phyloP scores from a whole-genome alignment of 208 protist genomes.

The Kentomonas sorsogonicus region DNA sequence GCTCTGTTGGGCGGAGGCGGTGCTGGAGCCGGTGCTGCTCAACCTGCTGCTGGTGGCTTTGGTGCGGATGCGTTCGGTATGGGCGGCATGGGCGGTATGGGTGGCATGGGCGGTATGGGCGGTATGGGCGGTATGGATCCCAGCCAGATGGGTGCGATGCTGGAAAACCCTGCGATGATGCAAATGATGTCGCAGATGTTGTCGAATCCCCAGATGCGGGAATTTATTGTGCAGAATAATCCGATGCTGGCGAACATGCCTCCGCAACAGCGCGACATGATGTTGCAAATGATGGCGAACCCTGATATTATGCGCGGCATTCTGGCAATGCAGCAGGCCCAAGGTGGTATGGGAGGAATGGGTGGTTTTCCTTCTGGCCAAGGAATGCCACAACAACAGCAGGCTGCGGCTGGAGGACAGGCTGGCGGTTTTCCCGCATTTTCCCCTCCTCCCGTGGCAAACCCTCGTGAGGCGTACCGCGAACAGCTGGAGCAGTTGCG shows the following conservation, averaged over 20 bases:
- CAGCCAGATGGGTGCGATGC: conserved; percentile 15
- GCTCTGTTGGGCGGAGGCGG: conserved; percentile 44
- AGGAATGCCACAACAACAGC: no score
- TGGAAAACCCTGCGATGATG: conserved; percentile 62
- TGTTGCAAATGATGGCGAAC: conserved; percentile 36
- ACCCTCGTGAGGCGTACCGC: conserved; percentile 75
- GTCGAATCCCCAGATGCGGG: conserved; percentile 57
- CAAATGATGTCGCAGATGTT: conserved; percentile 56
- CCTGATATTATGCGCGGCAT: no score
- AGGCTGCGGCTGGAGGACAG: neutral
- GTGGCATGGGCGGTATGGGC: conserved; percentile 16
- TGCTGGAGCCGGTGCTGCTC: conserved; percentile 10
- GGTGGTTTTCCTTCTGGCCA: no score
- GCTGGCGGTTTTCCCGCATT: conserved; percentile 1
- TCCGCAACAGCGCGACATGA: conserved; percentile 39
- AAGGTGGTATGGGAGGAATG: no score
- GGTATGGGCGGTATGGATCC: conserved; percentile 8
- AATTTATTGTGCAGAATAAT: conserved; percentile 51
- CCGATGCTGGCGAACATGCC: conserved; percentile 31
- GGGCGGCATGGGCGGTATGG: conserved; percentile 12
- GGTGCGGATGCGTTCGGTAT: neutral
- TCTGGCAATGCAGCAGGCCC: no score
- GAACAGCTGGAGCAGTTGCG: conserved; percentile 86
- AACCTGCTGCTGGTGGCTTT: conserved; percentile 1
- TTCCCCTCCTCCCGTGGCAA: conserved; percentile 38